Conservation (phyloP, 116 monocot species). For the Iris pallida region DNA sequence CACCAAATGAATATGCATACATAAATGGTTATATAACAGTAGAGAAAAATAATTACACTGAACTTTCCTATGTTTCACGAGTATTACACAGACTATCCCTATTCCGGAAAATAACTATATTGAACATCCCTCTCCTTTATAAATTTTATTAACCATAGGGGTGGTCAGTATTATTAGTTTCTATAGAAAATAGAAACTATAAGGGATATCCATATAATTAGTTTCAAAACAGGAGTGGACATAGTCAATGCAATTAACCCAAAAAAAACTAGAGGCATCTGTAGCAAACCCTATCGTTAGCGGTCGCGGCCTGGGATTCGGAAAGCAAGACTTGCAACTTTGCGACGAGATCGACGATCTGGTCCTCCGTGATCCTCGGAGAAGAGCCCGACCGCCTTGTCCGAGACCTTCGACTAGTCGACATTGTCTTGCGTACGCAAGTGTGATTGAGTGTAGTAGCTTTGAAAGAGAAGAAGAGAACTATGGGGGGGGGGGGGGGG, state of each 20-base stretch:
- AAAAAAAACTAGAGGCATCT: background rate
- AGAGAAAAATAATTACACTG: too few relatives aligned
- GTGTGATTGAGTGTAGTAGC: too few relatives aligned
- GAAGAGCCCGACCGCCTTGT: slow-evolving; percentile 43
- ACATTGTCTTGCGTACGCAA: slow-evolving; percentile 48
- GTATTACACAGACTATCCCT: too few relatives aligned
- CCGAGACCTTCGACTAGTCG: slow-evolving; percentile 51
- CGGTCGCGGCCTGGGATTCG: slow-evolving; percentile 16
- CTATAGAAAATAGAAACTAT: too few relatives aligned
- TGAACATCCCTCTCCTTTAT: too few relatives aligned
- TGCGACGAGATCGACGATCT: slow-evolving; percentile 61
- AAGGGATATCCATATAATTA: too few relatives aligned
- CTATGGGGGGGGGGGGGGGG: slow-evolving; percentile 1
- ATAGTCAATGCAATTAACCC: too few relatives aligned
- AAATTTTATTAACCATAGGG: too few relatives aligned
- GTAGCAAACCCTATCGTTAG: slow-evolving; percentile 27
- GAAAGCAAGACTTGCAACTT: slow-evolving; percentile 61
- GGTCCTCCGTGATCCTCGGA: slow-evolving; percentile 67
- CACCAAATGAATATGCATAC: background rate
- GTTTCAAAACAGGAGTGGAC: too few relatives aligned
- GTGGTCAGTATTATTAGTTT: too few relatives aligned
- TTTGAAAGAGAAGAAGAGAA: background rate
- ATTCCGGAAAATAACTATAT: too few relatives aligned
- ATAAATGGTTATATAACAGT: background rate
- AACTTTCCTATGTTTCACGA: too few relatives aligned